Base-by-base conservation (phyloP, 306 rosid species). In the Castanopsis chinensis region DNA sequence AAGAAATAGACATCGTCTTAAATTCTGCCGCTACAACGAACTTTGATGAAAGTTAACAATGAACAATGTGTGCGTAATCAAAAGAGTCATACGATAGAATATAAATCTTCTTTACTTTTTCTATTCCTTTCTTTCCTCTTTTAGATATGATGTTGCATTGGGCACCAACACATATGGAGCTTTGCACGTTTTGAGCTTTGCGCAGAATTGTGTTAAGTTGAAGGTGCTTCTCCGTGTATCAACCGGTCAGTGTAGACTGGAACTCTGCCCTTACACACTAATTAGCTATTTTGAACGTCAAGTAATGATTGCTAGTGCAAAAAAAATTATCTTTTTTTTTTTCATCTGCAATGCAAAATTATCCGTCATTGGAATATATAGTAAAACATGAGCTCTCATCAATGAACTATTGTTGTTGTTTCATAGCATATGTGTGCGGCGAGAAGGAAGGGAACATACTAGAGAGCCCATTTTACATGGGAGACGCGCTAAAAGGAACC, bases 21-120 rank as follows among this genome's bases (percentile, higher is more conserved):
- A 69, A 83, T 25, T 82, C 51, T 5, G 87, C 92, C 1, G 89
- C 86, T 19, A 37, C 84, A 7, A 86, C 92, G 37, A 79, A 70
- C 6, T 89, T 89, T 76, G 75, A 89, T 9, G 90, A 86, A 51
- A 85, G 90, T 87, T 84, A 37, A 1, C 2, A 5, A 27, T 3
- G 3, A 14, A 20, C 13, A 27, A 61, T 45, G 14, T 45, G 14
- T 45, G 52, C 0, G 14, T 3, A 45, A 12, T 45, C 14, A 45
- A 45, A 45, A 63, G 18, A 18, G 43, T n/a, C 6, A 10, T 27
- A 53, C 33, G 13, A 51, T 41, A n/a, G 20, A 45, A 45, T 37
- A 37, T 37, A 37, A 37, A 37, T 37, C 43, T 37, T 37, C 43
- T 37, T 37, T 6, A 6, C 10, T 37, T 37, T 37, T 37, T 37